Percentiles rank a stretch among this genome's conserved stretches.
phyloP scores from a whole-genome alignment of 2,329 filamentous ascomycete genomes.

The Nannizziopsis arthrosporioides region DNA sequence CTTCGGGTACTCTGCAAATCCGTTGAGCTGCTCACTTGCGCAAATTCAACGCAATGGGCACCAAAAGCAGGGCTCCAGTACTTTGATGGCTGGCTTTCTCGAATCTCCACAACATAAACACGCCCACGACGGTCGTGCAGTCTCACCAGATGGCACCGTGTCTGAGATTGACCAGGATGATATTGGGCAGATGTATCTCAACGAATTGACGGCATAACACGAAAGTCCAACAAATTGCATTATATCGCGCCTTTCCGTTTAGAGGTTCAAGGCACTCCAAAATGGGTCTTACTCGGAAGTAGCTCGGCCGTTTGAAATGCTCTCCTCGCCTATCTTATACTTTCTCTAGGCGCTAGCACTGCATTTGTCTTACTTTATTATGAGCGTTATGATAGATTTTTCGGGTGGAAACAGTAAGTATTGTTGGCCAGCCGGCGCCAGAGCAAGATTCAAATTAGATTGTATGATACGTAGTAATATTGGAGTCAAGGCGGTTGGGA shows the following conservation, averaged over 20 bases:
- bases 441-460: constrained; percentile 3
- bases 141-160: constrained; percentile 27
- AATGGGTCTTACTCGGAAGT: background rate
- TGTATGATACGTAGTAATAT: constrained; percentile 7
- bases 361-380: constrained; percentile 5
- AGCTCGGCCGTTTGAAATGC: background rate
- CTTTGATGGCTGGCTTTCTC: constrained; percentile 7
- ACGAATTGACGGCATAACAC: constrained; percentile 13
- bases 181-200: constrained; percentile 25
- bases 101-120: constrained; percentile 12
- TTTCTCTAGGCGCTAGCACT: constrained; percentile 7
- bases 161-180: constrained; percentile 27
- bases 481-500: background rate
- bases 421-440: constrained; percentile 5
- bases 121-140: constrained; percentile 15
- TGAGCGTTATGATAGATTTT: constrained; percentile 1
- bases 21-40: constrained; percentile 22
- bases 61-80: constrained; percentile 5
- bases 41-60: constrained; percentile 11
- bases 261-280: background rate
- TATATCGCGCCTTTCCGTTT: too few species aligned
- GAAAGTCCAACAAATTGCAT: background rate
- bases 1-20: constrained; percentile 25
- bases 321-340: constrained; percentile 6
- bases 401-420: background rate